Evolutionary conservation across 1,284 basidiomycete species (phyloP).

Genomic region (Apiotrichum porosum): DNA sequence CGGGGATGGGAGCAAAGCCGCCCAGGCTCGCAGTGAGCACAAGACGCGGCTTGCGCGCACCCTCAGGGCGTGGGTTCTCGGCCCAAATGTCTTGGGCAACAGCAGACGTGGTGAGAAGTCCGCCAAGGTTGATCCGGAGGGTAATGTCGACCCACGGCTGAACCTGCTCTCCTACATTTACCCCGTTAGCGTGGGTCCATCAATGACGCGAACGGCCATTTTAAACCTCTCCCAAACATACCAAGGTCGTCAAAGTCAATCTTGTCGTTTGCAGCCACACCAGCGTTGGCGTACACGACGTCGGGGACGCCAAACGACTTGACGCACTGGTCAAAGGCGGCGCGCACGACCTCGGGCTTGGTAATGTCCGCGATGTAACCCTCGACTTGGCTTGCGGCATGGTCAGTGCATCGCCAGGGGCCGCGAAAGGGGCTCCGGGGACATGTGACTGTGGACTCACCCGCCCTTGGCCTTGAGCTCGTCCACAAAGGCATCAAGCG

Average conservation of each 20-base stretch:
- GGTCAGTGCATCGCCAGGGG: too few relatives aligned
- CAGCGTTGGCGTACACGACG: slow-evolving; percentile 27
- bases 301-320: slow-evolving; percentile 19
- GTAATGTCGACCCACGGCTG: slow-evolving; percentile 12
- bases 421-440: too few relatives aligned
- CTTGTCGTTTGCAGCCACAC: slow-evolving; percentile 15
- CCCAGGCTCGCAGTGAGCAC: slow-evolving; percentile 24
- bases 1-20: slow-evolving; percentile 18
- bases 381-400: too few relatives aligned
- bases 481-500: background rate
- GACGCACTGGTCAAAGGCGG: slow-evolving; percentile 15
- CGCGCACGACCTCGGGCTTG: slow-evolving; percentile 4
- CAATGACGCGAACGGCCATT: too few relatives aligned
- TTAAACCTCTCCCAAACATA: too few relatives aligned
- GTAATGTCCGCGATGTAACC: slow-evolving; percentile 16
- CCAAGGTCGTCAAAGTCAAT: slow-evolving; percentile 19
- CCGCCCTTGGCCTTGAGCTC: slow-evolving; percentile 2
- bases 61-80: background rate
- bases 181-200: too few relatives aligned
- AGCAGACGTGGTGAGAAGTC: slow-evolving; percentile 16
- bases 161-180: background rate
- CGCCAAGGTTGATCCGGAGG: slow-evolving; percentile 19
- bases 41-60: slow-evolving; percentile 4
- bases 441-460: too few relatives aligned
- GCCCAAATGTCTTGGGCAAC: slow-evolving; percentile 19